Percentiles rank a stretch among this genome's conserved stretches.
Evolutionary conservation across 1,284 basidiomycete species (phyloP).

Genomic region (Melampsora larici-populina): DNA sequence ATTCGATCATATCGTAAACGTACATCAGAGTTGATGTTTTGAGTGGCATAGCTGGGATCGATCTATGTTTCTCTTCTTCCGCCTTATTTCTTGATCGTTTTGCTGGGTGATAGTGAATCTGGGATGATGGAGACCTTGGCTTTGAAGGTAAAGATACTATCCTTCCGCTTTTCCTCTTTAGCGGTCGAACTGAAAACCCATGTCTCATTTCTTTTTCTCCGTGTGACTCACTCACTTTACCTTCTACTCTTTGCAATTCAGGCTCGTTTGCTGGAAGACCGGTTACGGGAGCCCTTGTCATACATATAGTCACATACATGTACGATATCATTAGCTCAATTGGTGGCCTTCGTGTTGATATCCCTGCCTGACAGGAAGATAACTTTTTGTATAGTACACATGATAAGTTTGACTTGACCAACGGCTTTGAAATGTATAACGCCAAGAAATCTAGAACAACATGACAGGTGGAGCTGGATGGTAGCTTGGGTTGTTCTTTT

Average conservation of each 20-base stretch:
- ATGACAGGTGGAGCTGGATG: too few species aligned
- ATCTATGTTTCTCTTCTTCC: neutral
- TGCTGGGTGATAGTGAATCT: neutral
- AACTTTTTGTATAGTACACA: too few species aligned
- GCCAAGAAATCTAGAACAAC: too few species aligned
- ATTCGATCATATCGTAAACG: too few species aligned
- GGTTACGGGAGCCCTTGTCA: neutral
- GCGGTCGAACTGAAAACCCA: neutral
- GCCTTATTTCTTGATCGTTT: slow-evolving; percentile 3
- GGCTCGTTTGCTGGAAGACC: slow-evolving; percentile 8
- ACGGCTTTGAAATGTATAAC: too few species aligned
- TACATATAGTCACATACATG: neutral
- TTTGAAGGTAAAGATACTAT: neutral
- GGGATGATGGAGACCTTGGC: neutral
- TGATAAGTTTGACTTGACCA: too few species aligned
- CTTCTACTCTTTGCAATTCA: neutral
- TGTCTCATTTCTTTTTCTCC: neutral
- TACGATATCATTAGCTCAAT: too few species aligned
- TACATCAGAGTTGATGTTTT: too few species aligned
- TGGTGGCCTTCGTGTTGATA: too few species aligned
- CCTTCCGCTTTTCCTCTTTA: neutral
- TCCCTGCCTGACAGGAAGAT: too few species aligned
- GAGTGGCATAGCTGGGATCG: neutral
- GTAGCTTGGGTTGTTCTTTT: too few species aligned
- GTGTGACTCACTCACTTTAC: too few species aligned